Conservation (phyloP, 2,329 filamentous ascomycete species). For the Fusarium sp. region DNA sequence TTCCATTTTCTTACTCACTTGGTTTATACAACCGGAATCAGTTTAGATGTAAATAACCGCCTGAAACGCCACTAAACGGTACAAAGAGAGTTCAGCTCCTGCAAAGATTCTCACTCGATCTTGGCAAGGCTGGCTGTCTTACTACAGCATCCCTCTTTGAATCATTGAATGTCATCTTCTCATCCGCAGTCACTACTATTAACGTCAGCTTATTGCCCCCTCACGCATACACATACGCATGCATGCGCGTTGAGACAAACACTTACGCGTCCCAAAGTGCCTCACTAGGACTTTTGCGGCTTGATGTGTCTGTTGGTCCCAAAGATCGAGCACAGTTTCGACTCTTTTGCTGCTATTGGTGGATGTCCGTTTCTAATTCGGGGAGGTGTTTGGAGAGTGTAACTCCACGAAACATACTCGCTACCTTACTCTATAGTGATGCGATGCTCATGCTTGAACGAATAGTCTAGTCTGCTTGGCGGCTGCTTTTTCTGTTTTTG, state of each 20-base stretch:
- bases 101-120: not conserved
- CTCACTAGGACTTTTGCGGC: constrained; percentile 7
- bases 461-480: not conserved
- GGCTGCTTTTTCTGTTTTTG: not conserved
- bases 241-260: not conserved
- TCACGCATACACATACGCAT: constrained; percentile 5
- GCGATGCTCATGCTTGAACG: constrained; percentile 3
- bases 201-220: constrained; percentile 22
- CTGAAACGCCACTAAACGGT: not conserved
- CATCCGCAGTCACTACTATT: not conserved
- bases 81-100: not conserved
- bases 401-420: constrained; percentile 9
- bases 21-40: not conserved
- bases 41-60: not conserved
- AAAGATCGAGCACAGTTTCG: not conserved
- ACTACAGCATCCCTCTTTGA: not conserved
- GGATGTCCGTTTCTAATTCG: constrained; percentile 16
- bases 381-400: constrained; percentile 2
- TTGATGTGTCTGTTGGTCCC: not conserved
- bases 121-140: constrained; percentile 14
- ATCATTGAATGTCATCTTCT: not conserved
- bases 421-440: no score
- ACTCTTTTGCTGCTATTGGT: constrained; percentile 18
- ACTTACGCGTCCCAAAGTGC: constrained; percentile 26
- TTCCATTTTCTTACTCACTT: not conserved